Evolutionary conservation across 805 yeast genomes (phyloP), one percentile per base, ranked within the genome.

Genomic region (Blastobotrys peoriensis): DNA sequence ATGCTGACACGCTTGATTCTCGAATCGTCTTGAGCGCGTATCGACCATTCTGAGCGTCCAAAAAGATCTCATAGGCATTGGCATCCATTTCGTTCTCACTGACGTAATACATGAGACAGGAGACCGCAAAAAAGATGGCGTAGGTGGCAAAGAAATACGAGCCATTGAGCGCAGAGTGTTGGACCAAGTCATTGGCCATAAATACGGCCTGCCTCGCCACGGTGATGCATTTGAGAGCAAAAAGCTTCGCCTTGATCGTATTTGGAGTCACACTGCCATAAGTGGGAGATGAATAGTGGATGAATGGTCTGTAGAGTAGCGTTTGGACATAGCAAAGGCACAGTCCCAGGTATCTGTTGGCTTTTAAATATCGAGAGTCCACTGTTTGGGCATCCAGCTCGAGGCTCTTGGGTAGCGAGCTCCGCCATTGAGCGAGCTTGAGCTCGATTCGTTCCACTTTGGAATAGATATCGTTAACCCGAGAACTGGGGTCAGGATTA

Each of bases 71-170:
- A 34, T 34, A 34, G 37, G 19, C 37, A 19, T 34, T 19, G 5
- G 37, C 37, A 18, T 34, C 19, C 18, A 19, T 16, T 34, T 34
- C 37, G 37, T 34, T 34, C 18, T 34, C 37, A 10, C 19, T 16
- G 18, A 34, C 37, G 18, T 16, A 34, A 34, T 34, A 34, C 5
- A 34, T 16, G n/a, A 34, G 37, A 10, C 16, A 16, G 18, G 37
- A 16, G 18, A 34, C 37, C 8, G 37, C 37, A 10, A 34, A 34
- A 34, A 34, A 34, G 19, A 34, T 34, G 37, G 37, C 37, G 19
- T 34, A 34, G 4, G 37, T 34, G 5, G 37, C 19, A 19, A 34
- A 34, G n/a, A 16, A 34, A 19, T 34, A 34, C n/a, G 37, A 16
- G 21, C 37, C 37, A 10, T 34, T 34, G 18, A 34, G 37, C n/a